Evolutionary conservation across 495 filamentous ascomycete genomes (phyloP).

Genomic region (Cercophora scortea): DNA sequence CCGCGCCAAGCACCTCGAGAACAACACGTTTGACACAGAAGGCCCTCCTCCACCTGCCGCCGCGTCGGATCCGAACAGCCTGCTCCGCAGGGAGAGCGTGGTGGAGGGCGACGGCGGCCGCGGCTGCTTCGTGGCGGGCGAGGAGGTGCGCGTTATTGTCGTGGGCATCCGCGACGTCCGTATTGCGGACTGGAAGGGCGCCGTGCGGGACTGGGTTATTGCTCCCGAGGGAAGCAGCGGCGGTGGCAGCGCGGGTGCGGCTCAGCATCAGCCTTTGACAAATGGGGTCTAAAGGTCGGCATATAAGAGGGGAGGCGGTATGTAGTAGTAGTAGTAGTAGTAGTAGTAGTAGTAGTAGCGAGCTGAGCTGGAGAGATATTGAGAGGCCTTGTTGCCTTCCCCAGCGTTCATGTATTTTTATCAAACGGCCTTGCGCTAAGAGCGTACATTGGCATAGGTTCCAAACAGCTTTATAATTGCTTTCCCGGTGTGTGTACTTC

Average conservation of each 20-base stretch:
- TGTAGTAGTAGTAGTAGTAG: too few species aligned
- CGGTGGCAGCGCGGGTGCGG: neutral
- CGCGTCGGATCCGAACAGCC: constrained; percentile 24
- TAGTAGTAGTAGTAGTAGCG: too few species aligned
- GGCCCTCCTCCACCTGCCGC: constrained; percentile 29
- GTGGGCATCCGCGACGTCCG: constrained; percentile 67
- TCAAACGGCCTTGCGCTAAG: too few species aligned
- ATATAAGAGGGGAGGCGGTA: too few species aligned
- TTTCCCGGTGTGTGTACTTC: too few species aligned
- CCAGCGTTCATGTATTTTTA: too few species aligned
- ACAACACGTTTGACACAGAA: constrained; percentile 70
- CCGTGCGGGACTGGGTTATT: constrained; percentile 65
- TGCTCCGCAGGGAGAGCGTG: constrained; percentile 32
- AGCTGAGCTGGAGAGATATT: too few species aligned
- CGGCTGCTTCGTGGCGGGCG: constrained; percentile 58
- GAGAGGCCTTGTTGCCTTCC: too few species aligned
- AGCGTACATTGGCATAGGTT: too few species aligned
- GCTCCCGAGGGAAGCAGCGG: constrained; percentile 23
- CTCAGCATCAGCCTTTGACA: neutral
- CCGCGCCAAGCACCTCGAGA: constrained; percentile 73
- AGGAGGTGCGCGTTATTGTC: constrained; percentile 64
- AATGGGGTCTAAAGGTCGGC: neutral
- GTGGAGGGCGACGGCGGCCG: constrained; percentile 44
- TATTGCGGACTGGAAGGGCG: constrained; percentile 76
- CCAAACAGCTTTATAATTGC: too few species aligned